Base-by-base conservation (phyloP, 2,329 filamentous ascomycete species). In the Diplodia mutila region DNA sequence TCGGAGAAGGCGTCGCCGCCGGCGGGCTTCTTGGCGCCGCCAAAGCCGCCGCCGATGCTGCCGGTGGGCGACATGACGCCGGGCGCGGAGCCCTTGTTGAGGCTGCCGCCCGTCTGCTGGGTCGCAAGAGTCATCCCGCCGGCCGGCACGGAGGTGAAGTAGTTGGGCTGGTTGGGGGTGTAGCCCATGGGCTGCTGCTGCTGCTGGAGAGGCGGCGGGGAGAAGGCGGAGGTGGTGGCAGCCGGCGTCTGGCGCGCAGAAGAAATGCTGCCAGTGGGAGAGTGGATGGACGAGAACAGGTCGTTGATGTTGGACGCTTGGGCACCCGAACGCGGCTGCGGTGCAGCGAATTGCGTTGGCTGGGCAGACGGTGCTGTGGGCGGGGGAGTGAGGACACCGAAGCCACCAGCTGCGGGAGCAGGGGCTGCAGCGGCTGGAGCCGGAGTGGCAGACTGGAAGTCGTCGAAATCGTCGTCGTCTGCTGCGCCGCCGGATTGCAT, bases 381-480 rank as follows among this genome's bases (percentile, higher is more conserved):
- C 1, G 79, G 79, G 6, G 79, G 78, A 0, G 54, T 9, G 34
- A 67, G 66, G 7, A 29, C 69, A 76, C n/a, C 75, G n/a, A 63
- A 63, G n/a, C 59, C 59, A 2, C 59, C 75, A 57, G 76, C 74
- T 3, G 76, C 72, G 72, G 59, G 27, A 11, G 65, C 37, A 8
- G 65, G 65, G 7, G 70, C 77, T 71, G 70, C 77, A 71, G 72
- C 78, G 48, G 84, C 79, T 21, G 84, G 77, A 25, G 78, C 82
- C 3, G 90, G 87, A 2, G 91, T 83, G 16, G 94, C 94, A 23
- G 93, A 97, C 79, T 97, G 93, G 84, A 98, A 98, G 76, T 99
- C 95, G 76, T 98, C 95, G 75, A 98, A 98, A 70, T 97, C 95
- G 72, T 97, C 94, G 71, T 97, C 94, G 70, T 92, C 90, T 63